phyloP scores from a whole-genome alignment of 345 rosid species.

The Ricinus communis region DNA sequence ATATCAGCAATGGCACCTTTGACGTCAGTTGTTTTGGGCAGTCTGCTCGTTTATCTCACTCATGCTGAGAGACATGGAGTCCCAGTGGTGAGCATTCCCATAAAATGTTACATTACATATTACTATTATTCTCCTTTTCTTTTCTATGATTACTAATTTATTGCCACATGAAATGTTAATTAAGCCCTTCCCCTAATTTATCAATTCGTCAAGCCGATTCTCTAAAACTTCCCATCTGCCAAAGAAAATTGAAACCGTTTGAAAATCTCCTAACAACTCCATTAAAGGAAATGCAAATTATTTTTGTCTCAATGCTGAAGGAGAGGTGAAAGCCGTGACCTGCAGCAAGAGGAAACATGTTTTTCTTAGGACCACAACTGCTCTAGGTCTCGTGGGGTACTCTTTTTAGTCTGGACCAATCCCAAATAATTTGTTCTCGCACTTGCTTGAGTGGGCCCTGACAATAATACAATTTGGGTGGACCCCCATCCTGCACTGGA shows the following conservation, averaged over 20 bases:
- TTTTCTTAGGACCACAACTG: constrained; percentile 18
- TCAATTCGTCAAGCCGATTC: no score
- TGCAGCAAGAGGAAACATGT: background rate
- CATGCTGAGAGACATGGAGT: constrained; percentile 96
- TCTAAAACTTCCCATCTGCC: no score
- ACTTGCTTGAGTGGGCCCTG: background rate
- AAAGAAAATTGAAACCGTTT: no score
- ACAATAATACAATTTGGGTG: background rate
- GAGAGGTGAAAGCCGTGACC: no score
- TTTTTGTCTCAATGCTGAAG: no score
- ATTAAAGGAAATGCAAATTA: no score
- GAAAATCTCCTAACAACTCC: no score
- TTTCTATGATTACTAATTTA: no score
- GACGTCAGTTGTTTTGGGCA: constrained; percentile 79
- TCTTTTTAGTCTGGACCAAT: background rate
- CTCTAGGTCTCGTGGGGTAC: background rate
- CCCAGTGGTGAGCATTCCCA: constrained; percentile 63
- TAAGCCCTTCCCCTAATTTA: no score
- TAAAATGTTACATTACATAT: background rate
- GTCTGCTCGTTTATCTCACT: constrained; percentile 73
- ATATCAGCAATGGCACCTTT: constrained; percentile 88
- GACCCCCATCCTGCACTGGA: no score
- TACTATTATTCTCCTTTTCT: no score
- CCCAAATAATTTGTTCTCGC: background rate
- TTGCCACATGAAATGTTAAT: no score